phyloP scores from a whole-genome alignment of 352 stramenopile genomes.

The Phytophthora pistaciae region DNA sequence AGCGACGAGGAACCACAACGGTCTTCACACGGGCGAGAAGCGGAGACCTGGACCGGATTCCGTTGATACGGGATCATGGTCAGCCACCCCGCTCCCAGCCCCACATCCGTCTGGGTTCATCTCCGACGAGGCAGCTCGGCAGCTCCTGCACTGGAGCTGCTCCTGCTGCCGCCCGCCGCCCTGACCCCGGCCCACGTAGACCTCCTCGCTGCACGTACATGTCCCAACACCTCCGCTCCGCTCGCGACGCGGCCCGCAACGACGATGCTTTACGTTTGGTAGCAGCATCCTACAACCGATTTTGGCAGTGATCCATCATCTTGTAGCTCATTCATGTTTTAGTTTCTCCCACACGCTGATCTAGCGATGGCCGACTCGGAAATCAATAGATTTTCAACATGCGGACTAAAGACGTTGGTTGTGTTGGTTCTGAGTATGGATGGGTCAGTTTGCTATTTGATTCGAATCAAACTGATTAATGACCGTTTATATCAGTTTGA shows the following conservation, averaged over 20 bases:
- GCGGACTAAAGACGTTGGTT: conserved; percentile 12
- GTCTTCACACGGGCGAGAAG: conserved; percentile 16
- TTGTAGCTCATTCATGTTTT: conserved; percentile 34
- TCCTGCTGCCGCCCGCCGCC: conserved; percentile 8
- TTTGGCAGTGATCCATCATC: conserved; percentile 47
- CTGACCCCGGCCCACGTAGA: conserved; percentile 24
- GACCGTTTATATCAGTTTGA: too few relatives aligned
- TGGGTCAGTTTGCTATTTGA: not conserved
- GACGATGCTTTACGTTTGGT: conserved; percentile 58
- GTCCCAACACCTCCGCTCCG: conserved; percentile 23
- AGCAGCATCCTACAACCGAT: conserved; percentile 56
- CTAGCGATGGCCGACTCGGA: conserved; percentile 19
- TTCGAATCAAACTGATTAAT: too few relatives aligned
- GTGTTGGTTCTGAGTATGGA: not conserved
- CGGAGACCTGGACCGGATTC: not conserved
- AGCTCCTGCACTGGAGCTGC: conserved; percentile 16
- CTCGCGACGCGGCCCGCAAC: conserved; percentile 39
- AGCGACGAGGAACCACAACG: conserved; percentile 6
- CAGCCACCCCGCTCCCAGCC: conserved; percentile 6
- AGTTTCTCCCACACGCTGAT: conserved; percentile 8
- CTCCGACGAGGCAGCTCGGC: conserved; percentile 23
- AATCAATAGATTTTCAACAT: conserved; percentile 39
- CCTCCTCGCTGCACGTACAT: conserved; percentile 34
- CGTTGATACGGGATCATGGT: conserved; percentile 1
- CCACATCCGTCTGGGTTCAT: conserved; percentile 14